Conservation (phyloP, 2,329 filamentous ascomycete genomes). For the Microsporum canis region DNA sequence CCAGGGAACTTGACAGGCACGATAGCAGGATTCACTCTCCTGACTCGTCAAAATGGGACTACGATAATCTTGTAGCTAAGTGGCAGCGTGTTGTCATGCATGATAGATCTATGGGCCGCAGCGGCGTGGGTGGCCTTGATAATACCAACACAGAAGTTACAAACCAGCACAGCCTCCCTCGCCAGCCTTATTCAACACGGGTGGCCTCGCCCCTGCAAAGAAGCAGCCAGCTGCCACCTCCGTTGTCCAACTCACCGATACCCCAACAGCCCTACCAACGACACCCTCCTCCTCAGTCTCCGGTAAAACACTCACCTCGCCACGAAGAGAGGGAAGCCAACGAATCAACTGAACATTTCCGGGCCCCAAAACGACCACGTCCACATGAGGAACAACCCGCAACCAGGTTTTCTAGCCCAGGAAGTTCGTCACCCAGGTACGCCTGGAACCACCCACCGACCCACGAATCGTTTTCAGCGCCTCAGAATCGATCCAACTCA, state of each 20-base stretch:
- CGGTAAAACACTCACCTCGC: not conserved
- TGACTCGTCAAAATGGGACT: slow-evolving; percentile 35
- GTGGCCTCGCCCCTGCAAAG: slow-evolving; percentile 7
- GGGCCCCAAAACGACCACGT: slow-evolving; percentile 12
- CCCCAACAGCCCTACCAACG: not conserved
- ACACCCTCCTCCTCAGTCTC: not conserved
- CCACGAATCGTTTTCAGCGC: not conserved
- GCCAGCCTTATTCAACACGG: slow-evolving; percentile 4
- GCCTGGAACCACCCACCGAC: not conserved
- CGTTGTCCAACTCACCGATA: not conserved
- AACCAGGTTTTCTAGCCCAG: not conserved
- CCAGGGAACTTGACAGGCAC: slow-evolving; percentile 26
- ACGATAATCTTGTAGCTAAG: slow-evolving; percentile 37
- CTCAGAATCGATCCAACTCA: not conserved
- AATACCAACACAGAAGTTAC: not conserved
- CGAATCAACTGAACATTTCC: slow-evolving; percentile 9
- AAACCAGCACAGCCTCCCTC: not conserved
- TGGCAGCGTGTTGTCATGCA: slow-evolving; percentile 40
- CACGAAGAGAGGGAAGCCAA: slow-evolving; percentile 12
- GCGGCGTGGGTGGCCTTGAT: slow-evolving; percentile 8
- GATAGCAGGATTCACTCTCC: slow-evolving; percentile 25
- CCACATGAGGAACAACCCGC: slow-evolving; percentile 3
- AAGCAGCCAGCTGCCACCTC: slow-evolving; percentile 8
- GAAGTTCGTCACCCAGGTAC: not conserved
- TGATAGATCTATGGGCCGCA: slow-evolving; percentile 32